phyloP scores from a whole-genome alignment of 768 basidiomycete genomes.

The Rhodotorula graminis region DNA sequence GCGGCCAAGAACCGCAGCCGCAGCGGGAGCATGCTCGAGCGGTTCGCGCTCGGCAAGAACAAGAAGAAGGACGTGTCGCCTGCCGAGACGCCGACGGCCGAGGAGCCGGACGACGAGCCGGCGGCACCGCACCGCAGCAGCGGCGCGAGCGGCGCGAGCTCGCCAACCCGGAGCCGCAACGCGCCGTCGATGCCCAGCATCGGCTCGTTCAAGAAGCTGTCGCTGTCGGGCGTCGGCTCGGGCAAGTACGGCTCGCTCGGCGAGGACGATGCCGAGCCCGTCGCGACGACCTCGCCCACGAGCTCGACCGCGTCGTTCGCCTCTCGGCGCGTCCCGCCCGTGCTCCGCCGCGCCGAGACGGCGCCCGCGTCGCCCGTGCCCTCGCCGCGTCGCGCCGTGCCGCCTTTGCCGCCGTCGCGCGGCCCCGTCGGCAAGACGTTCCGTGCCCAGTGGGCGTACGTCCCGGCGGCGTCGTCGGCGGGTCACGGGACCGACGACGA shows the following conservation, averaged over 20 bases:
- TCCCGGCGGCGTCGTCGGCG: not conserved
- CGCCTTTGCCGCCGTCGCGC: not conserved
- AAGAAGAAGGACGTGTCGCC: slow-evolving; percentile 2
- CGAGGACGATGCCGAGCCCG: not conserved
- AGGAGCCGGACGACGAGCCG: not conserved
- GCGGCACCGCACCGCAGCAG: not conserved
- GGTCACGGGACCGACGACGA: not conserved
- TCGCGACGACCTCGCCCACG: not conserved
- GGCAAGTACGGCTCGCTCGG: slow-evolving; percentile 7
- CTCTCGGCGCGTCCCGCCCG: not conserved
- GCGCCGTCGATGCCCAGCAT: slow-evolving; percentile 4
- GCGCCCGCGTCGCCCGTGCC: not conserved
- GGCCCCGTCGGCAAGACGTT: slow-evolving; percentile 5
- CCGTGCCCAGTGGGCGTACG: slow-evolving; percentile 17
- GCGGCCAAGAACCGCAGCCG: slow-evolving; percentile 12
- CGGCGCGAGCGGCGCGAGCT: not conserved
- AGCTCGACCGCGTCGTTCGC: not conserved
- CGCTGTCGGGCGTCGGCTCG: not conserved
- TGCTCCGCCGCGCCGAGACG: slow-evolving; percentile 16
- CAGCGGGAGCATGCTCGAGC: slow-evolving; percentile 21
- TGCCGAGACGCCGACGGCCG: not conserved
- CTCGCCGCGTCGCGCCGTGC: not conserved
- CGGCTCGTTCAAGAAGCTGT: slow-evolving; percentile 15
- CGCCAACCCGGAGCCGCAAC: not conserved
- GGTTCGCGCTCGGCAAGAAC: slow-evolving; percentile 13